These are phyloP conservation scores for Suillus bovinus DNA, from an alignment of 768 basidiomycete species.

Conservation along the genomic window DNA sequence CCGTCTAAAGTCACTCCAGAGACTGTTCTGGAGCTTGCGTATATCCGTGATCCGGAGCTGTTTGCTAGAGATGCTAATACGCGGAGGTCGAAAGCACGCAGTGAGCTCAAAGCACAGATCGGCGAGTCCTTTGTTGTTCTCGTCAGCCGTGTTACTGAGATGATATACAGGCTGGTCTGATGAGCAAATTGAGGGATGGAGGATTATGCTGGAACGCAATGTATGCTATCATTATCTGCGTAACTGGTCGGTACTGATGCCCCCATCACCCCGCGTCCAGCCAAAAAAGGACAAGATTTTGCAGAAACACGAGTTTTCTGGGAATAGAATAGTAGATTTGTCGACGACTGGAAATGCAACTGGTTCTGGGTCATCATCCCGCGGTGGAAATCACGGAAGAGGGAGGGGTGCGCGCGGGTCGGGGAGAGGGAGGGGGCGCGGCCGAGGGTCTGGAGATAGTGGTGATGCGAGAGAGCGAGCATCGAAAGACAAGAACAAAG, in stretches of 20 bases:
- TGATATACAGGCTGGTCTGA: constrained; percentile 61
- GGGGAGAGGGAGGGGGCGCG: constrained; percentile 37
- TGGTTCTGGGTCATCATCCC: constrained; percentile 15
- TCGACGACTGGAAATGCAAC: neutral
- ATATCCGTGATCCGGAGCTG: constrained; percentile 42
- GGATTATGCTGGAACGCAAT: constrained; percentile 84
- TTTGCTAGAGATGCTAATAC: no score
- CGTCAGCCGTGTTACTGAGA: neutral
- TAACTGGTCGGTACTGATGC: constrained; percentile 9
- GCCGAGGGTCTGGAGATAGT: constrained; percentile 39
- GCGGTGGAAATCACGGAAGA: constrained; percentile 43
- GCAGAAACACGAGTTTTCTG: constrained; percentile 74
- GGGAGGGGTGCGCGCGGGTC: constrained; percentile 41
- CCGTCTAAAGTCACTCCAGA: constrained; percentile 41
- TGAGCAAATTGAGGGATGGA: constrained; percentile 93
- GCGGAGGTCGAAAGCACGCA: no score
- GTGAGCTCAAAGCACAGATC: constrained; percentile 51
- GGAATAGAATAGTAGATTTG: constrained; percentile 45
- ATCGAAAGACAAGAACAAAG: constrained; percentile 77
- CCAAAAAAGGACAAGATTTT: constrained; percentile 75
- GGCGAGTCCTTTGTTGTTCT: constrained; percentile 38
- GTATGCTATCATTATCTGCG: constrained; percentile 45
- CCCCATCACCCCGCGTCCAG: constrained; percentile 32
- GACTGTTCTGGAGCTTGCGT: constrained; percentile 73
- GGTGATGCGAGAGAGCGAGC: constrained; percentile 56